Conservation (phyloP, 768 basidiomycete species). For the Cubamyces sp. region DNA sequence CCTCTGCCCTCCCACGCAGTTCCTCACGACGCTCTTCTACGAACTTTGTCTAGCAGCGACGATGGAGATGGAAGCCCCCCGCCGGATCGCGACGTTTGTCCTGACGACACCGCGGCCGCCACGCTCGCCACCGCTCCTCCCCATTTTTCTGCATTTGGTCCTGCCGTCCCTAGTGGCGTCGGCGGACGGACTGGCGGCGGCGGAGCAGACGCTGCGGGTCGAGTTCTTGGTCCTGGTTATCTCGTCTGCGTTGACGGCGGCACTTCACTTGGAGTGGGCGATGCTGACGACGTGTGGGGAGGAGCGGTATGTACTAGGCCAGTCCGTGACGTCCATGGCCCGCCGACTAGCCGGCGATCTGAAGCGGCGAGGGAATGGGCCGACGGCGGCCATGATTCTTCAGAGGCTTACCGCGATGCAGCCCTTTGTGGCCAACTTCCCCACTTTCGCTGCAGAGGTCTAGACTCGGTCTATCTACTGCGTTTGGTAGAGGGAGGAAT, state of each 20-base stretch:
- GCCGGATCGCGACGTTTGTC: conserved; percentile 69
- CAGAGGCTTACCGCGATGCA: conserved; percentile 65
- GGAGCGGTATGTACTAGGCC: conserved; percentile 56
- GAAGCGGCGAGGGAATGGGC: conserved; percentile 51
- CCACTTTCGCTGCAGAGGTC: conserved; percentile 54
- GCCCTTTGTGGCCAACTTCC: conserved; percentile 75
- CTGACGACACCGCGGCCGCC: conserved; percentile 63
- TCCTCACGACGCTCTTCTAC: conserved; percentile 70
- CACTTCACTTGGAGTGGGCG: conserved; percentile 74
- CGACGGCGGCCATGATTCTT: conserved; percentile 54
- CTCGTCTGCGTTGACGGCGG: conserved; percentile 66
- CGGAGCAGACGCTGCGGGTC: conserved; percentile 56
- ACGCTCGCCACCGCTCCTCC: conserved; percentile 64
- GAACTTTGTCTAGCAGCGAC: conserved; percentile 56
- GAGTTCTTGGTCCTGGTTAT: conserved; percentile 71
- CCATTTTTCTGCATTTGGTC: conserved; percentile 72
- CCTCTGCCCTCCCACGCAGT: conserved; percentile 57
- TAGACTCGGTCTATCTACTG: conserved; percentile 12
- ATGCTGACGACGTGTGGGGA: conserved; percentile 57
- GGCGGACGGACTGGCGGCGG: conserved; percentile 57
- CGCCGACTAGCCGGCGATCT: conserved; percentile 68
- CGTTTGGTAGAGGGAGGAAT: not conserved
- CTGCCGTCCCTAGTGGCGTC: conserved; percentile 60
- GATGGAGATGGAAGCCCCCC: conserved; percentile 61
- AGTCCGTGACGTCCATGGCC: conserved; percentile 65